A percentile compares a stretch with the other conserved stretches of the same genome.
These are phyloP conservation scores for Aureobasidium melanogenum DNA, from an alignment of 2,329 filamentous ascomycete species.

Conservation along the genomic window DNA sequence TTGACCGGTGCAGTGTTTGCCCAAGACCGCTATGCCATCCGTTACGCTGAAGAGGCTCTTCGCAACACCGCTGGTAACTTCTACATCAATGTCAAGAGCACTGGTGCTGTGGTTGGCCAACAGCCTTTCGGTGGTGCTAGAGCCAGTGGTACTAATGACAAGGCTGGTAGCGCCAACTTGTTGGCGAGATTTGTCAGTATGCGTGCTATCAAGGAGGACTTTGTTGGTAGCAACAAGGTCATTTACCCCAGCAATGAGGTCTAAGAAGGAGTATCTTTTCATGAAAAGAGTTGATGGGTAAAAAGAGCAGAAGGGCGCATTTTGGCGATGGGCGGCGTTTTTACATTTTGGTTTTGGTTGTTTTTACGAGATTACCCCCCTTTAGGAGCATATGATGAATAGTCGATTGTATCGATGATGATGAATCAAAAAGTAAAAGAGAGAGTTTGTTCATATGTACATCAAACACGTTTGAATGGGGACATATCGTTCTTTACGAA, in stretches of 20 bases:
- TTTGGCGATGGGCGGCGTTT: background rate
- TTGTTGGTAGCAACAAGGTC: slow-evolving; percentile 39
- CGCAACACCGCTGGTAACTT: slow-evolving; percentile 73
- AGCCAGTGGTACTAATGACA: slow-evolving; percentile 49
- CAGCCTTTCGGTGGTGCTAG: slow-evolving; percentile 43
- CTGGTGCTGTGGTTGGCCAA: slow-evolving; percentile 37
- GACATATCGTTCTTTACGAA: background rate
- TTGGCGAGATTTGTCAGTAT: slow-evolving; percentile 47
- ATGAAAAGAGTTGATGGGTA: background rate
- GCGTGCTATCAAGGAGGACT: slow-evolving; percentile 49
- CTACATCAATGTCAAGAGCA: slow-evolving; percentile 76
- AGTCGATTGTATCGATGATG: background rate
- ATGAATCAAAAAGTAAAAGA: background rate
- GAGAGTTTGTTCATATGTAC: background rate
- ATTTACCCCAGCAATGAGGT: slow-evolving; percentile 46
- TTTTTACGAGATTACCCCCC: background rate
- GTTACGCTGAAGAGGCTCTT: slow-evolving; percentile 61
- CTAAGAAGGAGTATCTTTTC: slow-evolving; percentile 9
- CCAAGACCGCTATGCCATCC: slow-evolving; percentile 55
- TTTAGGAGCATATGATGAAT: background rate
- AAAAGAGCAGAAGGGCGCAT: background rate
- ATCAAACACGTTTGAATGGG: background rate
- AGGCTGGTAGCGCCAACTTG: slow-evolving; percentile 46
- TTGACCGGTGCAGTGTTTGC: slow-evolving; percentile 72
- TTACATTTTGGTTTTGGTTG: background rate